Percentiles rank a stretch among this genome's conserved stretches.
Conservation (phyloP, 1,284 basidiomycete species). For the Trichosporon coremiiforme region DNA sequence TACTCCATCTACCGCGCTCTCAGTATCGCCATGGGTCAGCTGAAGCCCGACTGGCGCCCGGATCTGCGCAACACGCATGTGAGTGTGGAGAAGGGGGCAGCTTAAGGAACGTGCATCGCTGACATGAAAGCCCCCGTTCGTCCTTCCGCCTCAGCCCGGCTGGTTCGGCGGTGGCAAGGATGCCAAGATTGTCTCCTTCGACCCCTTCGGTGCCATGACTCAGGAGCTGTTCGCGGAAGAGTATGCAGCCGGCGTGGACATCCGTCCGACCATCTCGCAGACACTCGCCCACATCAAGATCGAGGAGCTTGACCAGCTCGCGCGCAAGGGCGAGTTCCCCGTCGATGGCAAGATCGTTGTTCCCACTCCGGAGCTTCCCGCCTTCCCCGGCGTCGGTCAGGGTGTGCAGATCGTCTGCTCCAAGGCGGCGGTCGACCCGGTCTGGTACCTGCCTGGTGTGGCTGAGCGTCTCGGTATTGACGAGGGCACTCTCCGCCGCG, state of each 20-base stretch:
- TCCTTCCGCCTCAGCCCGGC: constrained; percentile 74
- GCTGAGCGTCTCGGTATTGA: constrained; percentile 85
- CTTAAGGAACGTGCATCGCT: neutral
- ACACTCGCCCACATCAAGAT: constrained; percentile 66
- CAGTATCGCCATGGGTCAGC: constrained; percentile 84
- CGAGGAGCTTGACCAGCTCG: constrained; percentile 81
- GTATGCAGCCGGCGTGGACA: constrained; percentile 70
- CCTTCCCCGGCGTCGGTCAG: constrained; percentile 63
- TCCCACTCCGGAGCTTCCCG: constrained; percentile 56
- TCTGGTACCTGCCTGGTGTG: constrained; percentile 94
- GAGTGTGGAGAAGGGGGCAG: constrained; percentile 24
- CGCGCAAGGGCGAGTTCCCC: constrained; percentile 67
- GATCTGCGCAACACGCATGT: constrained; percentile 80
- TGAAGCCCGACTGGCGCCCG: constrained; percentile 81
- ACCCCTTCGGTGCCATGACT: constrained; percentile 91
- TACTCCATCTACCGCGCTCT: constrained; percentile 95
- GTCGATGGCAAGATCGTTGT: constrained; percentile 84
- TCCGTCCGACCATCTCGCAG: constrained; percentile 86
- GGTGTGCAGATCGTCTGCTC: constrained; percentile 76
- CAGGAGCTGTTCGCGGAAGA: constrained; percentile 74
- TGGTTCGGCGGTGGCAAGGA: constrained; percentile 68
- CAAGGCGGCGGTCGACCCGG: constrained; percentile 79
- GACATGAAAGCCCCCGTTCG: constrained; percentile 67
- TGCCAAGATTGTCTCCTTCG: constrained; percentile 85
- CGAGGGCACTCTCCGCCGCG: constrained; percentile 78